Evolutionary conservation across 192 early-diverging fungal genomes (phyloP).

Genomic region (Pilaira anomala): DNA sequence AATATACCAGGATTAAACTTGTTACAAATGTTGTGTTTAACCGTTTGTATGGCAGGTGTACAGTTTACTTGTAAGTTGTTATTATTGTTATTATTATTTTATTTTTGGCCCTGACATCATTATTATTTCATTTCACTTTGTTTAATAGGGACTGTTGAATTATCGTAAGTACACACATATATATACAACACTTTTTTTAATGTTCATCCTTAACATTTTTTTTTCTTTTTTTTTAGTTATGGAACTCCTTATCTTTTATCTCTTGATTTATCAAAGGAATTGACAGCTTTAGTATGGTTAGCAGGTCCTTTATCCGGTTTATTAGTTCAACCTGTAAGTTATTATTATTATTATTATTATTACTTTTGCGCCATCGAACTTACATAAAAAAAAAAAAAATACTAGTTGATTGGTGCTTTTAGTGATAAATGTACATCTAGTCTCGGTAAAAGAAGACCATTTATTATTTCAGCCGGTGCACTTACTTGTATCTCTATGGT

Average conservation of each 20-base stretch:
- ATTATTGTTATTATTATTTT: background rate
- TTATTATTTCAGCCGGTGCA: slow-evolving; percentile 67
- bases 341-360: background rate
- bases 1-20: slow-evolving; percentile 15
- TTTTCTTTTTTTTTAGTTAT: slow-evolving; percentile 39
- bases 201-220: background rate
- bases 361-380: too few relatives aligned
- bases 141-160: slow-evolving; percentile 67
- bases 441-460: slow-evolving; percentile 82
- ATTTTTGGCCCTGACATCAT: too few relatives aligned
- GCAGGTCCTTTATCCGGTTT: slow-evolving; percentile 66
- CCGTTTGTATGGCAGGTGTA: slow-evolving; percentile 60
- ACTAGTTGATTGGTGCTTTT: slow-evolving; percentile 74
- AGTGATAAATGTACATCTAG: slow-evolving; percentile 72
- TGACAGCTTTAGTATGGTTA: slow-evolving; percentile 77
- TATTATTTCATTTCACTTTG: background rate
- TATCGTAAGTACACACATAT: slow-evolving; percentile 47
- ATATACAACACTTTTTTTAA: background rate
- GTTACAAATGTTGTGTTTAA: slow-evolving; percentile 39
- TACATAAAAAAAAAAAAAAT: background rate
- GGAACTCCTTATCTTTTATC: slow-evolving; percentile 74
- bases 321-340: slow-evolving; percentile 24
- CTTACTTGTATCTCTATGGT: slow-evolving; percentile 64
- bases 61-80: slow-evolving; percentile 65
- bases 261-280: slow-evolving; percentile 57